phyloP scores from a whole-genome alignment of 352 stramenopile genomes.

The Aphanomyces invadans region DNA sequence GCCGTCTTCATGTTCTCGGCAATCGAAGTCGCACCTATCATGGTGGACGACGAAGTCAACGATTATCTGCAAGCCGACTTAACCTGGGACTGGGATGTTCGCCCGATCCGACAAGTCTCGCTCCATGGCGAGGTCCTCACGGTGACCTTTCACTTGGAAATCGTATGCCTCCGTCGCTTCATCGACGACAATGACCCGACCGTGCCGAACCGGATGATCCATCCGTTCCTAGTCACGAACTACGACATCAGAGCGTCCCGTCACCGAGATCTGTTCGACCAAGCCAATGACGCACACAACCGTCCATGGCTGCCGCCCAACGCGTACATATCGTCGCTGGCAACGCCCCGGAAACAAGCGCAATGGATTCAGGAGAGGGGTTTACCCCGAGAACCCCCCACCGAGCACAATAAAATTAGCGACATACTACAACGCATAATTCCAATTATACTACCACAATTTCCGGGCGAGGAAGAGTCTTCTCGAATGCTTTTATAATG shows the following conservation, averaged over 20 bases:
- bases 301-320: background rate
- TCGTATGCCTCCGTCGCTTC: background rate
- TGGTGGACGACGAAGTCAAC: background rate
- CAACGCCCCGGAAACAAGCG: no score
- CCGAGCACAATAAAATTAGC: no score
- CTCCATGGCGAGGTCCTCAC: background rate
- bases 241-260: background rate
- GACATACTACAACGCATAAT: no score
- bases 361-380: no score
- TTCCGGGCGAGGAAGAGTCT: no score
- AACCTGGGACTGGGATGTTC: background rate
- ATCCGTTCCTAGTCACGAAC: background rate
- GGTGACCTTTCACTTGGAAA: background rate
- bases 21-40: background rate
- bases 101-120: background rate
- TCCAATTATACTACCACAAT: no score
- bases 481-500: no score
- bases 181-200: background rate
- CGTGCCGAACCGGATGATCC: background rate
- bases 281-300: background rate
- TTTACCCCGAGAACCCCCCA: no score
- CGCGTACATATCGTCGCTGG: no score
- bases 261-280: no score
- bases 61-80: background rate
- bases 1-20: background rate